Percentiles rank a stretch among this genome's conserved stretches.
phyloP scores from a whole-genome alignment of 2,329 filamentous ascomycete genomes.

The Acarospora socialis region DNA sequence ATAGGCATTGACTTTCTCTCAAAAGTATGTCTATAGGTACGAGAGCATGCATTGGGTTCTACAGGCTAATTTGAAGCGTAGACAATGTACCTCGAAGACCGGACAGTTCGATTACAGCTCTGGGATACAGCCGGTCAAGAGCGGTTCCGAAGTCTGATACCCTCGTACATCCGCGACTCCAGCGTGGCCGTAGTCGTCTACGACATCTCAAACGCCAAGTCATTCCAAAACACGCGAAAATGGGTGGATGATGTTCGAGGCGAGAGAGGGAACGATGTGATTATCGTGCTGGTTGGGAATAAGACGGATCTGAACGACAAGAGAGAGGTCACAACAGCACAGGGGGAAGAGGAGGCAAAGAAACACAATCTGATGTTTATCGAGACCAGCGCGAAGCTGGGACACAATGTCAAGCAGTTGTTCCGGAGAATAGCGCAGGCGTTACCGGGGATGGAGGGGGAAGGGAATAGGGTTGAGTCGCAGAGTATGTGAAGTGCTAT shows the following conservation, averaged over 20 bases:
- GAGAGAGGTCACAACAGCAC: conserved; percentile 87
- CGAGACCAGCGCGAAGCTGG: conserved; percentile 93
- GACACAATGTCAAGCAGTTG: conserved; percentile 93
- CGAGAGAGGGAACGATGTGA: conserved; percentile 94
- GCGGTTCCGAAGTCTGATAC: conserved; percentile 90
- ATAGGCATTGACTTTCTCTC: conserved; percentile 87
- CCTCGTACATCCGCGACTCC: conserved; percentile 96
- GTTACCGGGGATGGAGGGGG: conserved; percentile 90
- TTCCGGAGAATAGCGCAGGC: conserved; percentile 98
- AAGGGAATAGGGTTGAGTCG: conserved; percentile 57
- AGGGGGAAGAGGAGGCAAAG: conserved; percentile 96
- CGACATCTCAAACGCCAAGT: conserved; percentile 94
- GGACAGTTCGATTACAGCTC: conserved; percentile 94
- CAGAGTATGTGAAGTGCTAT: conserved; percentile 52
- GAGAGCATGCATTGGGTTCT: no score
- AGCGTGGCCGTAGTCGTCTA: conserved; percentile 97
- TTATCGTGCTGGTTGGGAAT: conserved; percentile 96
- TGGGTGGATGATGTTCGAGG: conserved; percentile 98
- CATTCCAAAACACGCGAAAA: conserved; percentile 96
- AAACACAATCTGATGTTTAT: conserved; percentile 98
- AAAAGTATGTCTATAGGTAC: conserved; percentile 48
- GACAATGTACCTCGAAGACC: conserved; percentile 99
- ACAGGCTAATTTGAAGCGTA: no score
- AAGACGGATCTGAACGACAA: conserved; percentile 99
- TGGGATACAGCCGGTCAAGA: conserved; percentile 99